Evolutionary conservation across 108 stramenopile genomes (phyloP).

Genomic region (Epithemia pelagica): DNA sequence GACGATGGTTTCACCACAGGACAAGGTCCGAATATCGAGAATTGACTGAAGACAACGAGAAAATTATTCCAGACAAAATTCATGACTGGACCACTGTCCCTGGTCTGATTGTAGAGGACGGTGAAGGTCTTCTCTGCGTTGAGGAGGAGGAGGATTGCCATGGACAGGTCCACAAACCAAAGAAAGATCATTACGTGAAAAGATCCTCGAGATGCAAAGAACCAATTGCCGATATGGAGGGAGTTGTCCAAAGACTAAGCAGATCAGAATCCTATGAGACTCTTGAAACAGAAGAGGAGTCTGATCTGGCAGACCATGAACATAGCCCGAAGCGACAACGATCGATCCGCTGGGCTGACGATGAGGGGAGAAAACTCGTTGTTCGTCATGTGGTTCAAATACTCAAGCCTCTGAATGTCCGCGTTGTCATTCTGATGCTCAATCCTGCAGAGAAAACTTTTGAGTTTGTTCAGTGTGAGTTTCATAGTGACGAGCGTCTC

Average conservation of each 20-base stretch:
- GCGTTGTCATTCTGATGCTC: constrained; percentile 16
- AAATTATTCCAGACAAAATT: background rate
- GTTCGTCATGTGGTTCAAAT: background rate
- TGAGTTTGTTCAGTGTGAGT: constrained; percentile 28
- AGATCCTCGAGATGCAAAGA: background rate
- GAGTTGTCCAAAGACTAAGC: background rate
- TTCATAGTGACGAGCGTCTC: background rate
- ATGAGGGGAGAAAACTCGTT: background rate
- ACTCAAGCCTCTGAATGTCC: background rate
- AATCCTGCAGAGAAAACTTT: constrained; percentile 21
- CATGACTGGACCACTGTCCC: background rate
- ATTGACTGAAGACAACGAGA: background rate
- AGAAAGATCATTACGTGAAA: background rate
- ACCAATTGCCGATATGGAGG: background rate
- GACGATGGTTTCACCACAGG: background rate
- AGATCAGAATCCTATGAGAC: background rate
- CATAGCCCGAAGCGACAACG: background rate
- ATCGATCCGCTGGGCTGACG: constrained; percentile 3
- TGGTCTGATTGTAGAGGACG: background rate
- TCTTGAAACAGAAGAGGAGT: background rate
- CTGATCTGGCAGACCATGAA: background rate
- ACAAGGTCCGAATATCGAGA: background rate
- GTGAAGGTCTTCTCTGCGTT: background rate
- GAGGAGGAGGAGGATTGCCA: no score
- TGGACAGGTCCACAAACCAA: background rate